Conservation (phyloP, 1,139 yeast genomes). For the Candida dubliniensis region DNA sequence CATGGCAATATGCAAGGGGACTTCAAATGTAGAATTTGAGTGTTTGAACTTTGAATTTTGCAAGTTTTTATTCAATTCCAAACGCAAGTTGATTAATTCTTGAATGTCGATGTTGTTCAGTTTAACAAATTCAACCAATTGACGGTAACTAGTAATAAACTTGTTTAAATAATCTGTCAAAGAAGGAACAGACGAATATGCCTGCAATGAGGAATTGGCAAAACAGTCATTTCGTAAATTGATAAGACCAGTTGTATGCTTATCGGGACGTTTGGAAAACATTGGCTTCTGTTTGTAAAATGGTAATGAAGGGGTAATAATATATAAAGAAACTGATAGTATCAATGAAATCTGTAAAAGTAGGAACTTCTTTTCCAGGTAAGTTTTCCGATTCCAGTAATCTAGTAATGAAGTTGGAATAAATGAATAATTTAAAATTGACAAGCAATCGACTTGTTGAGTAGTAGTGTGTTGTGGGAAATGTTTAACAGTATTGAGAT, state of each 20-base stretch:
- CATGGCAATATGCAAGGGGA: conserved; percentile 59
- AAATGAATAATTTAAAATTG: conserved; percentile 3
- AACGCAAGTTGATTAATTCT: conserved; percentile 16
- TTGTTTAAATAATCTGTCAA: conserved; percentile 62
- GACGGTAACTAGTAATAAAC: conserved; percentile 27
- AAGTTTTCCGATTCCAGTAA: conserved; percentile 13
- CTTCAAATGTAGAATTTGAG: conserved; percentile 29
- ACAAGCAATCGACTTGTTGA: not conserved
- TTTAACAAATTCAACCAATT: conserved; percentile 30
- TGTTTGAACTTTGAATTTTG: conserved; percentile 29
- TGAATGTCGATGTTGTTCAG: conserved; percentile 24
- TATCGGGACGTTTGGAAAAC: conserved; percentile 65
- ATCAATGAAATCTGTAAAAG: conserved; percentile 11
- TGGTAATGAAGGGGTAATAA: conserved; percentile 24
- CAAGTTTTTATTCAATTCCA: conserved; percentile 12
- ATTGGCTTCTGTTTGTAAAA: conserved; percentile 18
- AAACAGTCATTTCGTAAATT: conserved; percentile 88
- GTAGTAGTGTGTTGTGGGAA: not conserved
- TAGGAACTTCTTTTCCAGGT: conserved; percentile 10
- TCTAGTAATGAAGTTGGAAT: conserved; percentile 10
- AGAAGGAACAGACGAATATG: conserved; percentile 68
- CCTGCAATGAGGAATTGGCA: conserved; percentile 89
- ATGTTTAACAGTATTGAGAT: conserved; percentile 2
- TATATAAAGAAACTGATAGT: conserved; percentile 20
- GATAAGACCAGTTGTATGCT: conserved; percentile 76